Conservation (phyloP, 2,329 filamentous ascomycete genomes). For the Ilyonectria robusta region DNA sequence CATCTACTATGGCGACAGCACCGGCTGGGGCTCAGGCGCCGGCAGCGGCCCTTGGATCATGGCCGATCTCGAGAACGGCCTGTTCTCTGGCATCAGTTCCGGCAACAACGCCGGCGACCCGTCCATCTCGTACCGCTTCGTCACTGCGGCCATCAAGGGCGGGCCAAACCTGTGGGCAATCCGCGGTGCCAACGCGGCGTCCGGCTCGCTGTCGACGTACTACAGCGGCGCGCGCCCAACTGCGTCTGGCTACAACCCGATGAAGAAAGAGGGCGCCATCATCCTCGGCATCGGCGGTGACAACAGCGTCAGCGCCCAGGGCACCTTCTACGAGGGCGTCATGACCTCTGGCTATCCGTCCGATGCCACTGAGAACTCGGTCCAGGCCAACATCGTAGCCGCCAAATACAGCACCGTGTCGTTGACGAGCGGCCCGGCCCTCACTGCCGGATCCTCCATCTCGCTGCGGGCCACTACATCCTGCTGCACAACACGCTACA, state of each 20-base stretch:
- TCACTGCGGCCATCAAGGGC: constrained; percentile 72
- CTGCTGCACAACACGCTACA: constrained; percentile 67
- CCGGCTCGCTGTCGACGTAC: constrained; percentile 69
- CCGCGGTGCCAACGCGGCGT: constrained; percentile 69
- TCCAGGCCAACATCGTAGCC: constrained; percentile 73
- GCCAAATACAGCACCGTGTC: constrained; percentile 67
- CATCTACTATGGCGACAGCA: constrained; percentile 73
- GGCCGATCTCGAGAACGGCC: constrained; percentile 77
- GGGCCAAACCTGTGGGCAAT: constrained; percentile 70
- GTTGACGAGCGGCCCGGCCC: constrained; percentile 61
- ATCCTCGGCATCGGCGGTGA: constrained; percentile 81
- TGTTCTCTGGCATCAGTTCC: constrained; percentile 69
- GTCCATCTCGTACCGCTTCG: constrained; percentile 67
- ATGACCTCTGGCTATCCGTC: constrained; percentile 75
- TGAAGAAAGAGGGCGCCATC: constrained; percentile 76
- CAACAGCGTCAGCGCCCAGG: constrained; percentile 71
- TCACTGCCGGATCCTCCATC: constrained; percentile 64
- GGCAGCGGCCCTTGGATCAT: constrained; percentile 77
- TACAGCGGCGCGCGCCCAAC: constrained; percentile 70
- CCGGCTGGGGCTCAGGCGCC: constrained; percentile 68
- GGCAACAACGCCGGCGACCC: constrained; percentile 66
- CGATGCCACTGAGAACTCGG: constrained; percentile 69
- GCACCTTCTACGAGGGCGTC: constrained; percentile 76
- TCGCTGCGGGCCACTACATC: constrained; percentile 70
- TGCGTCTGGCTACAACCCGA: constrained; percentile 64